Evolutionary conservation across 148 eudicot genomes (phyloP), one percentile per base, ranked within the genome.

Genomic region (Rhododendron williamsianum): DNA sequence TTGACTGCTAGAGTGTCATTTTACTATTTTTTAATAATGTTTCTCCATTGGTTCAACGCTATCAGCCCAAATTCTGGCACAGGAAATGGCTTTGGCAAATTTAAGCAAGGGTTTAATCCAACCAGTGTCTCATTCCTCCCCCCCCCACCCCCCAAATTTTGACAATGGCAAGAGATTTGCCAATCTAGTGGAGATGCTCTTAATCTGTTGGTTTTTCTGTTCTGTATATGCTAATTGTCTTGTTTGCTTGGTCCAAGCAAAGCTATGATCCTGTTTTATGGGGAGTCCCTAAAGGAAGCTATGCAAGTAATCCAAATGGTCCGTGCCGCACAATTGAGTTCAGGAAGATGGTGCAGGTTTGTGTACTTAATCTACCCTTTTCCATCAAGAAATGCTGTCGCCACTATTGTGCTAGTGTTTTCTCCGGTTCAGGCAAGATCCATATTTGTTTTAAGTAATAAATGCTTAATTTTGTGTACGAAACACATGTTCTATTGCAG

Each of bases 281-380:
- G 98, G 99, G 99, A 83, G 94, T 95, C 72, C 99, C 99, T 49
- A 95, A 97, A 92, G 99, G 99, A 92, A 95, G 98, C 90, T 97
- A 97, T 93, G 98, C 99, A 81, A 92, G 92, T 85, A 85, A 97
- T 87, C 96, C 99, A 49, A 89, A 90, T 88, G 99, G 99, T 80
- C 90, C 94, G 69, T 84, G 83, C 65, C 94, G 99, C 65, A 90
- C 89, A 85, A 82, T 93, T 84, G 99, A 97, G 93, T 97, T 91
- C 84, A 91, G 99, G 86, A 93, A 92, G 91, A 94, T 94, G 98
- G 98, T 97, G 82, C 98, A 95, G 98, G 99, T 94, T 80, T 78
- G 58, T 27, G 58, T 23, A 65, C 88, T 35, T 81, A 46, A 63
- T 84, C 35, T 69, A 25, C 13, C 81, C 49, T 19, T 72, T 65